Evolutionary conservation across 768 basidiomycete species (phyloP).

Genomic region (Hygrocybe punicea): DNA sequence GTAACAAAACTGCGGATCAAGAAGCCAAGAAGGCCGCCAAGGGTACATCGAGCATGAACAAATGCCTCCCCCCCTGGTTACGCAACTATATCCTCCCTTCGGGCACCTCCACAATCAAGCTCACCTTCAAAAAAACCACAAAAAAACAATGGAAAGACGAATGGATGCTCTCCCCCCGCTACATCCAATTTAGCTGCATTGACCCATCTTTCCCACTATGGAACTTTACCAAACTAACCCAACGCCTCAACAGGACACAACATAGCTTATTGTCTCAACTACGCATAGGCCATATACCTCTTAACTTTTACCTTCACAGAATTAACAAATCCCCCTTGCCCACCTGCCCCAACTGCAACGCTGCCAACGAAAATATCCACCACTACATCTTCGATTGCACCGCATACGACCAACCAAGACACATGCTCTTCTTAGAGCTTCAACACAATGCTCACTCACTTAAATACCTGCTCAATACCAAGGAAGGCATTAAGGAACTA

Average conservation of each 20-base stretch:
- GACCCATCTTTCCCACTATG: background rate
- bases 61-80: background rate
- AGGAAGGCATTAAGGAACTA: background rate
- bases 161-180: background rate
- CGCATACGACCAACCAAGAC: conserved; percentile 12
- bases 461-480: background rate
- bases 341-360: conserved; percentile 24
- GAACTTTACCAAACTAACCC: conserved; percentile 4
- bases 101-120: conserved; percentile 14
- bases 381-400: conserved; percentile 32
- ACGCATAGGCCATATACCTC: conserved; percentile 28
- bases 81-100: conserved; percentile 6
- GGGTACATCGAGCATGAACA: background rate
- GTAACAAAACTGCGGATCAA: conserved; percentile 18
- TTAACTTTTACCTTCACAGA: conserved; percentile 28
- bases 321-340: conserved; percentile 25
- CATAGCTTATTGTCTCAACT: conserved; percentile 30
- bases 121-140: conserved; percentile 9
- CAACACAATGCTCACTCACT: background rate
- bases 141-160: conserved; percentile 9
- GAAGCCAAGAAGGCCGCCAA: conserved; percentile 23
- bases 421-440: background rate
- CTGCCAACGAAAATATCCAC: conserved; percentile 22
- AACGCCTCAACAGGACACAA: background rate
- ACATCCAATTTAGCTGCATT: background rate